A percentile compares a stretch with the other conserved stretches of the same genome.
Conservation (phyloP, 208 protist genomes). For the Acanthamoeba triangularis region DNA sequence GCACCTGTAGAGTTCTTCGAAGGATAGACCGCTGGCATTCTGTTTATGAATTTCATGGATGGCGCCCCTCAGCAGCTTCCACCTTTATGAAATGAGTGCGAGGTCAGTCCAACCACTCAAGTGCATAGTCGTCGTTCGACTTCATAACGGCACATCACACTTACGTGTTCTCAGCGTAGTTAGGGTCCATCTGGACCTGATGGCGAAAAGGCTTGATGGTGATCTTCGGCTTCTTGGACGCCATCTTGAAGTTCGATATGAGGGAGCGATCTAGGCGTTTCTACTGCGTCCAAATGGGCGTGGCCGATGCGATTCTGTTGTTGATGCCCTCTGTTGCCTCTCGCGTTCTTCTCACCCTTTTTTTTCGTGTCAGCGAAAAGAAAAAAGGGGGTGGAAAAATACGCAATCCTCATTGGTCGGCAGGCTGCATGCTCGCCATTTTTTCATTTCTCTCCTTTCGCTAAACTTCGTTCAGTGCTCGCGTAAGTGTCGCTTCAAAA, state of each 20-base stretch:
- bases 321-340: background rate
- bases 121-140: background rate
- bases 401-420: background rate
- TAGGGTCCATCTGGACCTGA: conserved; percentile 74
- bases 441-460: background rate
- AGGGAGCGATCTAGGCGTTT: background rate
- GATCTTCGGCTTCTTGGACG: conserved; percentile 73
- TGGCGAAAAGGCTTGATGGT: conserved; percentile 76
- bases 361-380: background rate
- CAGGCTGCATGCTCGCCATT: too few relatives aligned
- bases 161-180: conserved; percentile 84
- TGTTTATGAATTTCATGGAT: conserved; percentile 90
- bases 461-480: background rate
- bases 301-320: background rate
- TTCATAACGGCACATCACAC: background rate
- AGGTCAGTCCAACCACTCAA: background rate
- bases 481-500: background rate
- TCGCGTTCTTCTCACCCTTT: background rate
- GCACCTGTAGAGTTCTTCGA: conserved; percentile 92
- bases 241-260: background rate
- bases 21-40: conserved; percentile 88
- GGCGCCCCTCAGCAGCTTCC: conserved; percentile 84
- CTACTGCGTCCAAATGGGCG: background rate
- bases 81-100: background rate
- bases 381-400: background rate